Conservation (phyloP, 1,139 yeast species). For the Protomyces arabidopsidicola region DNA sequence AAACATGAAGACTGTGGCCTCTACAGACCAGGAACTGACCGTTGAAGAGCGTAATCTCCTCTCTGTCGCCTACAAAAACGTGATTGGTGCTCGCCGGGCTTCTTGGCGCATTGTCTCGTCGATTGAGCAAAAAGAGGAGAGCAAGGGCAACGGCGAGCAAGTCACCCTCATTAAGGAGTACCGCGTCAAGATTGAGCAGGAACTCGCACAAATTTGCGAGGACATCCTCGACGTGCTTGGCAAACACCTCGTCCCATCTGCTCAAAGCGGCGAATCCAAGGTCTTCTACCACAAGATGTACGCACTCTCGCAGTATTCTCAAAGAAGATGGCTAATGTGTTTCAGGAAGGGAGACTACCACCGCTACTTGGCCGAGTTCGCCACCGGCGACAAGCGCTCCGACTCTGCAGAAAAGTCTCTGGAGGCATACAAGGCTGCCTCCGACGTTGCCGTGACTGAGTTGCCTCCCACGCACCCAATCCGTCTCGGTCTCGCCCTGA, state of each 20-base stretch:
- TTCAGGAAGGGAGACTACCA: slow-evolving; percentile 86
- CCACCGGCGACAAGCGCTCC: slow-evolving; percentile 83
- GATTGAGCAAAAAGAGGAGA: slow-evolving; percentile 96
- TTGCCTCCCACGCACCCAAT: slow-evolving; percentile 98
- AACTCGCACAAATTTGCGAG: slow-evolving; percentile 88
- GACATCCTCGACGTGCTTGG: slow-evolving; percentile 85
- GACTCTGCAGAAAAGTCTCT: slow-evolving; percentile 88
- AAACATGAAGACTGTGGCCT: slow-evolving; percentile 95
- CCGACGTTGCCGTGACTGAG: slow-evolving; percentile 94
- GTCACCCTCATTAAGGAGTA: slow-evolving; percentile 86
- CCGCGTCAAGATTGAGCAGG: slow-evolving; percentile 91
- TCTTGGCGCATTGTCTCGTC: slow-evolving; percentile 98
- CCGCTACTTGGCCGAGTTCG: slow-evolving; percentile 97
- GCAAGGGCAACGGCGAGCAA: slow-evolving; percentile 86
- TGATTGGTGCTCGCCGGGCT: slow-evolving; percentile 98
- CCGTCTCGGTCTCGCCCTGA: slow-evolving; percentile 94
- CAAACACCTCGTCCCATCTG: slow-evolving; percentile 85
- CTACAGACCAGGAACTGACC: slow-evolving; percentile 89
- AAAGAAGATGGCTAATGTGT: slow-evolving; percentile 4
- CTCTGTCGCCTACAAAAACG: slow-evolving; percentile 93
- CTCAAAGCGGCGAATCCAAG: slow-evolving; percentile 94
- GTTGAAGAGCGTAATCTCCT: slow-evolving; percentile 97
- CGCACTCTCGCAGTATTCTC: not conserved
- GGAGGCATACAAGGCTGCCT: slow-evolving; percentile 91
- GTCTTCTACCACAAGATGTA: slow-evolving; percentile 95